phyloP scores from a whole-genome alignment of 768 basidiomycete genomes.

The Xerocomus spinulosus region DNA sequence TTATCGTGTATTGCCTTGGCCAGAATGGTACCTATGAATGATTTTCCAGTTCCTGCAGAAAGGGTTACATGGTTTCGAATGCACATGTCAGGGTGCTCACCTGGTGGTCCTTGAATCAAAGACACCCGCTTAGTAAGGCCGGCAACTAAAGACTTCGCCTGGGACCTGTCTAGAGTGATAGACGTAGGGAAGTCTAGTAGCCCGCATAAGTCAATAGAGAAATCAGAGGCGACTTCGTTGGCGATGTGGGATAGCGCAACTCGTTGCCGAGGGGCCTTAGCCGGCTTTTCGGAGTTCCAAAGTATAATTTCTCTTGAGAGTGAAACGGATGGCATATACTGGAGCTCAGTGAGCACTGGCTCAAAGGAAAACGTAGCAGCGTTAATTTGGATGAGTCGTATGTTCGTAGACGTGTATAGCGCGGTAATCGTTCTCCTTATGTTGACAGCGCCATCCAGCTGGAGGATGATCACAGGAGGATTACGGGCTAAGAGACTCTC shows the following conservation, averaged over 20 bases:
- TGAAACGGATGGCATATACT: constrained; percentile 41
- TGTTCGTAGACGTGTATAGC: constrained; percentile 30
- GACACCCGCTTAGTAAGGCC: constrained; percentile 53
- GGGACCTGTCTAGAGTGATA: constrained; percentile 49
- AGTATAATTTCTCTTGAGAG: constrained; percentile 48
- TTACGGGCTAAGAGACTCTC: constrained; percentile 45
- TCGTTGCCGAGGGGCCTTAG: background rate
- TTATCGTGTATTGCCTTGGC: constrained; percentile 53
- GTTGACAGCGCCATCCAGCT: constrained; percentile 43
- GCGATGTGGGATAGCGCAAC: constrained; percentile 19
- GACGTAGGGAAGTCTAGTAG: constrained; percentile 33
- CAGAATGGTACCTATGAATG: constrained; percentile 61
- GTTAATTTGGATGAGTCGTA: constrained; percentile 52
- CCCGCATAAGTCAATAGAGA: constrained; percentile 34
- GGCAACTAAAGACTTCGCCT: constrained; percentile 41
- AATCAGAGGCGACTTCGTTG: constrained; percentile 24
- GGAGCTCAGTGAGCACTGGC: constrained; percentile 54
- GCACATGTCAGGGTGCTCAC: constrained; percentile 29
- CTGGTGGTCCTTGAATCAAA: constrained; percentile 69
- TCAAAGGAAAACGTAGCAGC: constrained; percentile 58
- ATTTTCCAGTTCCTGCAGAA: constrained; percentile 61
- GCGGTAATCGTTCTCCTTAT: constrained; percentile 35
- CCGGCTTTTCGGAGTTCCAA: constrained; percentile 37
- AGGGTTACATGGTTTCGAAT: background rate
- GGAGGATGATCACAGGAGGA: constrained; percentile 50